phyloP scores from a whole-genome alignment of 2,329 filamentous ascomycete genomes.

The Mycosphaerelloides madeirae region DNA sequence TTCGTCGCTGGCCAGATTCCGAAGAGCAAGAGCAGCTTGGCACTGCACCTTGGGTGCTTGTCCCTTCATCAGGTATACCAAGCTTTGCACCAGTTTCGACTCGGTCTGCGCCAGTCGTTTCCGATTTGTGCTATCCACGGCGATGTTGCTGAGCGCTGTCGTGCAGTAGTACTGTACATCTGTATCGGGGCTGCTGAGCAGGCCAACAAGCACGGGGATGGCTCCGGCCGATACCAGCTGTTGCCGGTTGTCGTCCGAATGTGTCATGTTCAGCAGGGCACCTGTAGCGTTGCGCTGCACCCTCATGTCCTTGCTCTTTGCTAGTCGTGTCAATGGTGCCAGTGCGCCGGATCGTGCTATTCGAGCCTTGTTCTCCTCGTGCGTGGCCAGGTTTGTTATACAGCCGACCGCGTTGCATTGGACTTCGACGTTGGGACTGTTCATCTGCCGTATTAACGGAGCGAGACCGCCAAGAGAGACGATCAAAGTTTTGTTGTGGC shows the following conservation, averaged over 20 bases:
- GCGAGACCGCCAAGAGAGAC: slow-evolving; percentile 85
- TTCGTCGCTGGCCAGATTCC: slow-evolving; percentile 94
- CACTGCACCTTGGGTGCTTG: slow-evolving; percentile 97
- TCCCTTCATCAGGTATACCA: slow-evolving; percentile 96
- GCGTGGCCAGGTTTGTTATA: slow-evolving; percentile 95
- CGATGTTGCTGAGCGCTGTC: slow-evolving; percentile 96
- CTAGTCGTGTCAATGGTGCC: slow-evolving; percentile 81
- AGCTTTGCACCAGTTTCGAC: slow-evolving; percentile 81
- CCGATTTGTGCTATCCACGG: slow-evolving; percentile 85
- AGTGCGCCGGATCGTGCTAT: slow-evolving; percentile 93
- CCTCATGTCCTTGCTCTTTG: slow-evolving; percentile 97
- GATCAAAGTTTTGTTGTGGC: slow-evolving; percentile 96
- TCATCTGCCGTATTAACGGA: slow-evolving; percentile 95
- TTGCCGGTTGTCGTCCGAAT: slow-evolving; percentile 97
- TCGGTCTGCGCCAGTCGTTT: slow-evolving; percentile 89
- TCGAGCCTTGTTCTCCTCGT: slow-evolving; percentile 98
- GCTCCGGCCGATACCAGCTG: slow-evolving; percentile 95
- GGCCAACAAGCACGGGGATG: slow-evolving; percentile 94
- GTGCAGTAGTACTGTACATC: slow-evolving; percentile 99
- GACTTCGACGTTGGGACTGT: slow-evolving; percentile 94
- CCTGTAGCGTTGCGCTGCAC: slow-evolving; percentile 97
- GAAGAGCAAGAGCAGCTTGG: slow-evolving; percentile 86
- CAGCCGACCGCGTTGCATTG: slow-evolving; percentile 99
- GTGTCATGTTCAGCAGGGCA: slow-evolving; percentile 96
- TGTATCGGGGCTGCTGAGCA: slow-evolving; percentile 86